Conservation (phyloP, 176 grass and related monocot genomes). For the Poa annua region DNA sequence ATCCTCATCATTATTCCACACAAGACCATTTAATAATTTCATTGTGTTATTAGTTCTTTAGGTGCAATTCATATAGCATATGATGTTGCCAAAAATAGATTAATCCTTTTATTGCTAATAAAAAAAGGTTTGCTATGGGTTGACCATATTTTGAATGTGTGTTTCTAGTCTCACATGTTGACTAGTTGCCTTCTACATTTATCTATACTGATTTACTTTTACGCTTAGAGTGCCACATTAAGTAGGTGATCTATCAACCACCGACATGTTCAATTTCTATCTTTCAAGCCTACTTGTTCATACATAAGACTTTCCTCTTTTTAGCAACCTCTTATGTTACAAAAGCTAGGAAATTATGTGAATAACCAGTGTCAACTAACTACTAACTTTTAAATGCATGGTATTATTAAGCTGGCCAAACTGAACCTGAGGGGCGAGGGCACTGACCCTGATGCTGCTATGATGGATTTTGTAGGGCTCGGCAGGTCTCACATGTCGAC, state of each 20-base stretch:
- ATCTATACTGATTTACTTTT: background rate
- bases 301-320: too few species aligned
- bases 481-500: too few species aligned
- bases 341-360: background rate
- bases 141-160: background rate
- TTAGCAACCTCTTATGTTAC: background rate
- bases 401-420: background rate
- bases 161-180: background rate
- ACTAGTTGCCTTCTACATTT: background rate
- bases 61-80: too few species aligned
- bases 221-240: background rate
- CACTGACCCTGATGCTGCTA: background rate
- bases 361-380: background rate
- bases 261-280: background rate
- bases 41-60: too few species aligned
- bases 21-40: too few species aligned
- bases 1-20: too few species aligned
- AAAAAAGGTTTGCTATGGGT: background rate
- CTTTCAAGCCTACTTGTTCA: background rate
- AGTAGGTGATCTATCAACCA: background rate
- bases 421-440: too few species aligned
- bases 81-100: background rate
- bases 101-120: background rate
- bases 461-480: background rate
- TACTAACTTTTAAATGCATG: too few species aligned